Evolutionary conservation across 306 rosid species (phyloP), one percentile per base, ranked within the genome.

Genomic region (Sophora flavescens): DNA sequence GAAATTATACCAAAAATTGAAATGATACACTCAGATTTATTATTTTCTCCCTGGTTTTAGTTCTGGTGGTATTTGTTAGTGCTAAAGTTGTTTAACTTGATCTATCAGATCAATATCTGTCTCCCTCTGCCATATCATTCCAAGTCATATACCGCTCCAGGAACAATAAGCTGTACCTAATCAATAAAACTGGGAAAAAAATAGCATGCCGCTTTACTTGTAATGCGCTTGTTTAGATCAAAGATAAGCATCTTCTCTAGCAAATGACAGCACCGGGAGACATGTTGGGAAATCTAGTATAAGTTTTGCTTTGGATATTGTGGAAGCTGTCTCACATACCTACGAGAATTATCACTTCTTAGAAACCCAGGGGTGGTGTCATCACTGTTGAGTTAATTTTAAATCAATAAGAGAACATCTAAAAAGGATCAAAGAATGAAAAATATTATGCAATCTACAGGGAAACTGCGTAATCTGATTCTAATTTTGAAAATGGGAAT

Each of bases 191-290:
- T 38, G 13, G 15, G 12, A 2, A 9, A 9, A 13, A 3, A 12
- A 0, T 2, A 12, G 13, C n/a, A 45, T 76, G 44, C 26, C 8
- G 18, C 54, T 39, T 74, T 92, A 95, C 99, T 97, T 81, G 93
- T 88, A 86, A 95, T 92, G 58, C 97, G 99, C 87, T 81, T 88
- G 80, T 81, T 85, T 11, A 97, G 99, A 81, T 95, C 99, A 83
- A 95, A 95, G 83, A 95, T 30, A 15, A 92, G 97, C 99, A 95
- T 92, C 88, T 95, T 95, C 85, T 92, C 97, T 6, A 95, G 90
- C 77, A 95, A 89, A 91, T 95, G 18, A 89, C 81, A 58, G 96
- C 96, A 12, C 86, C 92, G 9, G 93, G 82, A 77, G 97, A 90
- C 89, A 87, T 89, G 56, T 65, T 77, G 48, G 92, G 92, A 82